Conservation (phyloP, 331 rosid genomes). For the Telfairia occidentalis region DNA sequence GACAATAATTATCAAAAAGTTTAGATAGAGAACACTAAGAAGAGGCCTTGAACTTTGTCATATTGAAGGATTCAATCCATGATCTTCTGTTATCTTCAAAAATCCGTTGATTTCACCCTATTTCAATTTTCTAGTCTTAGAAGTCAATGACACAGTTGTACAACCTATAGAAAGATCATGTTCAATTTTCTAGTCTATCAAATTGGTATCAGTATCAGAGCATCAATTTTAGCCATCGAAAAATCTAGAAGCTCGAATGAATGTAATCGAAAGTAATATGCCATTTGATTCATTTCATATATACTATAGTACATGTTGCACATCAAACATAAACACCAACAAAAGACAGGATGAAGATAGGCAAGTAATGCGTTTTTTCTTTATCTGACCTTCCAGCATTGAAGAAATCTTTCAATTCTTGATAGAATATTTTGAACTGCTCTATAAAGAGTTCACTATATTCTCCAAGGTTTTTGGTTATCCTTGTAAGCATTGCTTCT, state of each 20-base stretch:
- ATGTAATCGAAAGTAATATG: background rate
- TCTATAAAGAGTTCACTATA: slow-evolving; percentile 68
- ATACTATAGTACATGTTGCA: background rate
- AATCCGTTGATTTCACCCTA: too few relatives aligned
- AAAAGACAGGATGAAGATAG: slow-evolving; percentile 2
- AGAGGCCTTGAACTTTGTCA: too few relatives aligned
- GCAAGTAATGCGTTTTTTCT: background rate
- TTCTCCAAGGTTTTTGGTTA: slow-evolving; percentile 70
- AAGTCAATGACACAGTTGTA: too few relatives aligned
- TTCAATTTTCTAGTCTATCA: background rate
- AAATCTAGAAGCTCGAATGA: background rate
- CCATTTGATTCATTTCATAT: background rate
- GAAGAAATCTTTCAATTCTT: slow-evolving; percentile 93
- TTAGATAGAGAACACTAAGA: too few relatives aligned
- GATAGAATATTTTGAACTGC: slow-evolving; percentile 85
- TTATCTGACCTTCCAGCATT: slow-evolving; percentile 87
- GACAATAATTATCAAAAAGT: too few relatives aligned
- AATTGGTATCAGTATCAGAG: background rate
- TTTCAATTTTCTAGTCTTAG: too few relatives aligned
- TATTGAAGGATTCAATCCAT: too few relatives aligned
- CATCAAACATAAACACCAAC: background rate
- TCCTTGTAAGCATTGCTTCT: slow-evolving; percentile 87
- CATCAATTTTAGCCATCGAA: background rate
- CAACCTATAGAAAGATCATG: too few relatives aligned
- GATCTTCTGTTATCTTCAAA: too few relatives aligned